Conservation (phyloP, 139 green algal genomes). For the Protoeuglena noctilucae region DNA sequence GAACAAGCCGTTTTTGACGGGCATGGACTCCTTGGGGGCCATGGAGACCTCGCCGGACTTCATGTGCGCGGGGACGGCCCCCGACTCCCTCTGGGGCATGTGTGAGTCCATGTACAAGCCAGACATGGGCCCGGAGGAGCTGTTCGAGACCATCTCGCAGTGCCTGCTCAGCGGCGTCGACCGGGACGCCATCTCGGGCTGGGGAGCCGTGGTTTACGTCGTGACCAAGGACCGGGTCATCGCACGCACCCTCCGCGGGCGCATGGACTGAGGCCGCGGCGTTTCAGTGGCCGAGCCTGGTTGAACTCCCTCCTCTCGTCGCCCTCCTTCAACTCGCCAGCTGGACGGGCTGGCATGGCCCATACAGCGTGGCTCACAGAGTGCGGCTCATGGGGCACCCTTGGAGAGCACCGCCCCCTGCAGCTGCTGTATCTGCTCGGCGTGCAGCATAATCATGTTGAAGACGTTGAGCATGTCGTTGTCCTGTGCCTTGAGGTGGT, state of each 20-base stretch:
- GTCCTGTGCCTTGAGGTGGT: too few species aligned
- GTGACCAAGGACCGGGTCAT: conserved; percentile 78
- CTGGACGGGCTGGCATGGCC: too few species aligned
- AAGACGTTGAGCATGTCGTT: too few species aligned
- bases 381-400: too few species aligned
- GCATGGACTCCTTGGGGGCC: conserved; percentile 91
- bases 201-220: conserved; percentile 85
- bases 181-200: conserved; percentile 86
- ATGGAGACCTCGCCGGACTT: conserved; percentile 90
- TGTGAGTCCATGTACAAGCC: conserved; percentile 87
- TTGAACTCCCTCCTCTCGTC: too few species aligned
- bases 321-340: too few species aligned
- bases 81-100: conserved; percentile 86
- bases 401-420: too few species aligned
- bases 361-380: too few species aligned
- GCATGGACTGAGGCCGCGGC: conserved; percentile 57
- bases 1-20: conserved; percentile 74
- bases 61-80: conserved; percentile 66
- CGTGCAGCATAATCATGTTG: too few species aligned
- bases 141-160: conserved; percentile 90
- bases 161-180: conserved; percentile 78
- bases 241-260: conserved; percentile 60
- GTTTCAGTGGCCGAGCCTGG: too few species aligned
- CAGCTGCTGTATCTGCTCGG: too few species aligned
- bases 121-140: conserved; percentile 81